Evolutionary conservation across 352 stramenopile genomes (phyloP).

Genomic region (Phytophthora europaea): DNA sequence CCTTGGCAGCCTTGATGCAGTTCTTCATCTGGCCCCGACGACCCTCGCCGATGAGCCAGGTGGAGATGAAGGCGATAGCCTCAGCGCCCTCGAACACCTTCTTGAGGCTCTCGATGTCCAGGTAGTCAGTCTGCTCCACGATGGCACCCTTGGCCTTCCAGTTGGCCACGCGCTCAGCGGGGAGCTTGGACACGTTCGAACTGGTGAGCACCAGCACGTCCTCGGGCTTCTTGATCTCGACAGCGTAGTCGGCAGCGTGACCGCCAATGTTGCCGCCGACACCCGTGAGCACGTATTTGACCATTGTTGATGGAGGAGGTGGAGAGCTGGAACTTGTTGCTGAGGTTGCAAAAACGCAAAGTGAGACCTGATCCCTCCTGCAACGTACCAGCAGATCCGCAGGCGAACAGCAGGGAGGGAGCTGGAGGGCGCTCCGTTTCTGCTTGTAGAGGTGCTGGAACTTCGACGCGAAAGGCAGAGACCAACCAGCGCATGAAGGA

Average conservation of each 20-base stretch:
- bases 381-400: too few species aligned
- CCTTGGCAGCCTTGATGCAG: slow-evolving; percentile 23
- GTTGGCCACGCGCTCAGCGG: not conserved
- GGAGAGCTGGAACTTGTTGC: slow-evolving; percentile 17
- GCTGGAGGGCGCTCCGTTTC: too few species aligned
- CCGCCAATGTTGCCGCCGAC: slow-evolving; percentile 37
- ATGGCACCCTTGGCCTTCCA: slow-evolving; percentile 2
- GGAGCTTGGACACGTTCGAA: not conserved
- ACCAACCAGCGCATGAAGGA: too few species aligned
- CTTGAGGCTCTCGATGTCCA: slow-evolving; percentile 22
- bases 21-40: slow-evolving; percentile 29
- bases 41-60: slow-evolving; percentile 21
- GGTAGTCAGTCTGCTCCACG: not conserved
- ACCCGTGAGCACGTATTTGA: slow-evolving; percentile 44
- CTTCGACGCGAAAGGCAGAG: too few species aligned
- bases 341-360: slow-evolving; percentile 24
- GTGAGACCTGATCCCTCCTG: slow-evolving; percentile 17
- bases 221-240: slow-evolving; percentile 34
- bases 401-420: not conserved
- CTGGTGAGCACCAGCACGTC: slow-evolving; percentile 27
- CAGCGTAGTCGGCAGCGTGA: slow-evolving; percentile 31
- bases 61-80: slow-evolving; percentile 30
- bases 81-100: slow-evolving; percentile 29
- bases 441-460: too few species aligned
- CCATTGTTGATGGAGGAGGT: slow-evolving; percentile 16